Evolutionary conservation across 2,329 filamentous ascomycete species (phyloP).

Genomic region (Colletotrichum sp.): DNA sequence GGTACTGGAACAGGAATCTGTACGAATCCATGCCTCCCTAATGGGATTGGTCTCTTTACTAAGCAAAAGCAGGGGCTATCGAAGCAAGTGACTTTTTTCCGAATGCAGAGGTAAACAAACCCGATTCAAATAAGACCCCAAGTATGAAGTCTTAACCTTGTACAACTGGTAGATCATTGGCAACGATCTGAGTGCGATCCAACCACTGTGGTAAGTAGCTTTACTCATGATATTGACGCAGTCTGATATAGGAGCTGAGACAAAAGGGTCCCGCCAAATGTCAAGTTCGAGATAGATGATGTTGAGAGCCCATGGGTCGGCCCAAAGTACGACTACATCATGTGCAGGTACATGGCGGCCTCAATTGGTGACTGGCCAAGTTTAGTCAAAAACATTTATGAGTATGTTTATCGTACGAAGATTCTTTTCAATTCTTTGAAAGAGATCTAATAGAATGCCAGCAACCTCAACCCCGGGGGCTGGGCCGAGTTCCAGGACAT

Average conservation of each 20-base stretch:
- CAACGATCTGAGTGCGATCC: slow-evolving; percentile 34
- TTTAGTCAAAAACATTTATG: slow-evolving; percentile 26
- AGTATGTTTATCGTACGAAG: slow-evolving; percentile 9
- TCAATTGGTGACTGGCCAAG: slow-evolving; percentile 36
- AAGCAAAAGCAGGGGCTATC: slow-evolving; percentile 34
- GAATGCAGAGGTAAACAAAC: slow-evolving; percentile 24
- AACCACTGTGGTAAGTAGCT: slow-evolving; percentile 28
- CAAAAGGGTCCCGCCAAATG: slow-evolving; percentile 34
- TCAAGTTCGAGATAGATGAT: slow-evolving; percentile 43
- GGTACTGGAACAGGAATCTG: slow-evolving; percentile 50
- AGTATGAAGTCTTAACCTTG: slow-evolving; percentile 44
- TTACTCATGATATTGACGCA: neutral
- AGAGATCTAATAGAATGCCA: neutral
- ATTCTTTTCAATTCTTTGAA: no score
- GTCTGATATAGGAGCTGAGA: neutral
- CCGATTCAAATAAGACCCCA: neutral
- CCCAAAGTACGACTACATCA: slow-evolving; percentile 39
- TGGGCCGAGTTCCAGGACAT: slow-evolving; percentile 37
- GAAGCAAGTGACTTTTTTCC: slow-evolving; percentile 39
- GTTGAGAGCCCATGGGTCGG: slow-evolving; percentile 32
- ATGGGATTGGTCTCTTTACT: neutral
- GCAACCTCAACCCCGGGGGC: slow-evolving; percentile 40
- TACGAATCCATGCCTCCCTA: neutral
- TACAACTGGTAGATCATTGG: slow-evolving; percentile 27
- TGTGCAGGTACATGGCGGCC: slow-evolving; percentile 37